Evolutionary conservation across 2,329 filamentous ascomycete species (phyloP), one percentile per base, ranked within the genome.

Genomic region (Cadophora gregata): DNA sequence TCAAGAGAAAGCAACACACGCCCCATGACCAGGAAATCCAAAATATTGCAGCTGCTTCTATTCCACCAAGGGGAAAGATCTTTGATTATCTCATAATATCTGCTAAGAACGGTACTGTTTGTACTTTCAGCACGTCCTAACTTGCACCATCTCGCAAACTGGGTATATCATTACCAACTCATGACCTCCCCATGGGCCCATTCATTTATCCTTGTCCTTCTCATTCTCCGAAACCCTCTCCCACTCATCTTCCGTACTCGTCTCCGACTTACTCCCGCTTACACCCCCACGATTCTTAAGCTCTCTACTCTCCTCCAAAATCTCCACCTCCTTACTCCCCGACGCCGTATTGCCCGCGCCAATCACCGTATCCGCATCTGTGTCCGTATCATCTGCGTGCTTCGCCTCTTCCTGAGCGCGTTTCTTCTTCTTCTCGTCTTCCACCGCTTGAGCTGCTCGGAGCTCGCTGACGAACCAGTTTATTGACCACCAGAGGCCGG

Each of bases 241-340:
- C 95, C 95, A 98, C 80, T 98, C 95, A 76, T 95, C 95, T 81
- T 98, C 95, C 4, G 94, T 97, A 79, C 93, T 95, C n/a, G 82
- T 78, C 62, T 85, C 83, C 67, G 82, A 83, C 77, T 84, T 86
- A 27, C 80, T 82, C 45, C 82, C 83, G 60, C 80, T 77, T 58
- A 78, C 73, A 53, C 73, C 66, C 72, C 74, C 64, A 31, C 74
- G 70, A 50, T 71, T 73, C 58, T 71, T 76, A 50, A 77, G 61
- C 47, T 75, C 70, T n/a, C 73, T 74, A n/a, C 38, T 70, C 9
- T 9, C 53, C 29, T 75, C 71, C 38, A 74, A 16, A 3, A 72
- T 59, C 63, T 76, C 75, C 3, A 75, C 72, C 29, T 73, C 72
- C 67, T 73, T 77, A 29, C 73, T 77, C n/a, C 74, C 72, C 31